phyloP scores from a whole-genome alignment of 1,284 basidiomycete species.

The Ceratobasidium sp. region DNA sequence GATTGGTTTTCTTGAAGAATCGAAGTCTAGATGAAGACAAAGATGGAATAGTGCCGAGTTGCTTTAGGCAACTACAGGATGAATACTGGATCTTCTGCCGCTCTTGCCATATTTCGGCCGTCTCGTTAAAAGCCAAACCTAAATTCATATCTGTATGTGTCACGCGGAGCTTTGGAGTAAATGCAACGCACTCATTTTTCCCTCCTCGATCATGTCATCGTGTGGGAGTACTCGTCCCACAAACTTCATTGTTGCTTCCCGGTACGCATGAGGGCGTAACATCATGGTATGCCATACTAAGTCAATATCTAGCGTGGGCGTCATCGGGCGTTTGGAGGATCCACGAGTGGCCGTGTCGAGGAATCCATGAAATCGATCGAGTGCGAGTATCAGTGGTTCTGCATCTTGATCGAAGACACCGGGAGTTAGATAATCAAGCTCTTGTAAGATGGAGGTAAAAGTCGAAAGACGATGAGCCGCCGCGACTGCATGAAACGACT shows the following conservation, averaged over 20 bases:
- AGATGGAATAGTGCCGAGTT: neutral
- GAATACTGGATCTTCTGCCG: constrained; percentile 8
- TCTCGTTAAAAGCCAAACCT: constrained; percentile 1
- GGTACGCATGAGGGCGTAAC: constrained; percentile 12
- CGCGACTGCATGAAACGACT: neutral
- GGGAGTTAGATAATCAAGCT: constrained; percentile 13
- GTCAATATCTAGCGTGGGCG: constrained; percentile 10
- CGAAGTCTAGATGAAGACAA: neutral
- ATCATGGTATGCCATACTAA: constrained; percentile 25
- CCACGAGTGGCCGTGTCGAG: constrained; percentile 23
- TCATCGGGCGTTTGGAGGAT: constrained; percentile 10
- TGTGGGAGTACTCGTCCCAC: constrained; percentile 12
- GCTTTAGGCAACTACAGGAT: neutral
- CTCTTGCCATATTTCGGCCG: constrained; percentile 11
- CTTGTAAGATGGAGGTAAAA: neutral
- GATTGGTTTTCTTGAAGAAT: constrained; percentile 3
- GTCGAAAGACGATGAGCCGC: constrained; percentile 4
- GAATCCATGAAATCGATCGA: constrained; percentile 25
- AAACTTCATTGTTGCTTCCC: constrained; percentile 7
- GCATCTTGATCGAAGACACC: constrained; percentile 15
- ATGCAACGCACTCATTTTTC: neutral
- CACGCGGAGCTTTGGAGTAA: too few relatives aligned
- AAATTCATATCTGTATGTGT: too few relatives aligned
- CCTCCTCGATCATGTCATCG: constrained; percentile 16
- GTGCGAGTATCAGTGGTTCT: constrained; percentile 12